Evolutionary conservation across 306 rosid species (phyloP).

Genomic region (Cucurbita moschata): DNA sequence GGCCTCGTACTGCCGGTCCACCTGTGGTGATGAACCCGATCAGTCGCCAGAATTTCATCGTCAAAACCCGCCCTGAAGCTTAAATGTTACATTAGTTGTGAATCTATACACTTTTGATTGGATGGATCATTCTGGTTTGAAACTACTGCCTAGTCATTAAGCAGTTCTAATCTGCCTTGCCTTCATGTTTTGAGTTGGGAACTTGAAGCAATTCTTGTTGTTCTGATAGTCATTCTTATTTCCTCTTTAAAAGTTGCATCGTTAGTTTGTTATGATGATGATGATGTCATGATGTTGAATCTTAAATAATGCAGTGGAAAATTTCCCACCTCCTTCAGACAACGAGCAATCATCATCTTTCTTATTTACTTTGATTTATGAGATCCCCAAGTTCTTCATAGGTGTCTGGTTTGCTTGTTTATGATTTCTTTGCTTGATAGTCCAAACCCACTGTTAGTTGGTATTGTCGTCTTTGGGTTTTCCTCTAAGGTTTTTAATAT

Average conservation of each 20-base stretch:
- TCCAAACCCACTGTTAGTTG: too few relatives aligned
- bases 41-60: conserved; percentile 60
- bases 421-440: neutral
- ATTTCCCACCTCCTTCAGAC: neutral
- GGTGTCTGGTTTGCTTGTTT: neutral
- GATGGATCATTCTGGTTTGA: neutral
- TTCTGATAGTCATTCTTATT: neutral
- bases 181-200: neutral
- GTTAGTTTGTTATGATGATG: neutral
- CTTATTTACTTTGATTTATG: neutral
- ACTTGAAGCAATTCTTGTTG: neutral
- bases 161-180: neutral
- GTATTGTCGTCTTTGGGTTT: too few relatives aligned
- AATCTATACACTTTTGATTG: neutral
- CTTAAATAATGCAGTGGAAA: neutral
- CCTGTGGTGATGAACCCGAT: conserved; percentile 71
- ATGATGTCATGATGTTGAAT: neutral
- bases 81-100: conserved; percentile 16
- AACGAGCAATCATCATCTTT: neutral
- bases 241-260: neutral
- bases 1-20: conserved; percentile 81
- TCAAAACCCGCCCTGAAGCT: conserved; percentile 33
- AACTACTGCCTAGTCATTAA: neutral
- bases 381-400: neutral
- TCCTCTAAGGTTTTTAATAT: too few relatives aligned